phyloP scores from a whole-genome alignment of 768 basidiomycete genomes.

The Lactifluus subvellereus region DNA sequence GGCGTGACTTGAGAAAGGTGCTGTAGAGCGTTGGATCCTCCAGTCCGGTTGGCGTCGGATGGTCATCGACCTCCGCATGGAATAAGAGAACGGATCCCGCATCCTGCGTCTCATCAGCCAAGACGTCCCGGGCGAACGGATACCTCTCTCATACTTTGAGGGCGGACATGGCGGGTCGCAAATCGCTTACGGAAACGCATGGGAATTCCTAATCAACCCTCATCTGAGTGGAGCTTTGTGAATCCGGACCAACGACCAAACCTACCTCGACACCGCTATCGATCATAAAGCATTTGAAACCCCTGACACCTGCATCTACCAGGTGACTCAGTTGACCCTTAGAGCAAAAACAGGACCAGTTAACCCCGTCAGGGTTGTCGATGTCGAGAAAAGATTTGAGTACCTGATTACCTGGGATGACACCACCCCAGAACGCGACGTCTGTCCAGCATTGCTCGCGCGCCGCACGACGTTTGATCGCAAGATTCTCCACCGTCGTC shows the following conservation, averaged over 20 bases:
- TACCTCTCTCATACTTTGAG: constrained; percentile 49
- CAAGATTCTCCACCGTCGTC: constrained; percentile 72
- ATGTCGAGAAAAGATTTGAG: constrained; percentile 4
- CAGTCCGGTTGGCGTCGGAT: constrained; percentile 26
- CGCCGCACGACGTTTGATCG: constrained; percentile 66
- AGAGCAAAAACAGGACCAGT: neutral
- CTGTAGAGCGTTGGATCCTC: constrained; percentile 54
- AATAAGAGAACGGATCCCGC: constrained; percentile 73
- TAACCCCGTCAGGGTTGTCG: neutral
- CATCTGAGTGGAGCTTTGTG: neutral
- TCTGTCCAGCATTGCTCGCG: constrained; percentile 69
- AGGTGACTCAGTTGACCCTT: constrained; percentile 73
- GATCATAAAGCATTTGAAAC: constrained; percentile 96
- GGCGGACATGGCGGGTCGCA: constrained; percentile 62
- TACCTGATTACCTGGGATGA: constrained; percentile 87
- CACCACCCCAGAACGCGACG: constrained; percentile 92
- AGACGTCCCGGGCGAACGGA: neutral
- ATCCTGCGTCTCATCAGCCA: constrained; percentile 39
- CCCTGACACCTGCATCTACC: constrained; percentile 75
- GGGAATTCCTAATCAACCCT: constrained; percentile 74
- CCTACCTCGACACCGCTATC: constrained; percentile 89
- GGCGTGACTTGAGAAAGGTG: constrained; percentile 84
- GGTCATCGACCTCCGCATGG: constrained; percentile 80
- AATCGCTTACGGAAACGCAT: constrained; percentile 65
- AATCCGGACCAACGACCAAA: neutral